Conservation (phyloP, 2,329 filamentous ascomycete species). For the Kalmusia sp. region DNA sequence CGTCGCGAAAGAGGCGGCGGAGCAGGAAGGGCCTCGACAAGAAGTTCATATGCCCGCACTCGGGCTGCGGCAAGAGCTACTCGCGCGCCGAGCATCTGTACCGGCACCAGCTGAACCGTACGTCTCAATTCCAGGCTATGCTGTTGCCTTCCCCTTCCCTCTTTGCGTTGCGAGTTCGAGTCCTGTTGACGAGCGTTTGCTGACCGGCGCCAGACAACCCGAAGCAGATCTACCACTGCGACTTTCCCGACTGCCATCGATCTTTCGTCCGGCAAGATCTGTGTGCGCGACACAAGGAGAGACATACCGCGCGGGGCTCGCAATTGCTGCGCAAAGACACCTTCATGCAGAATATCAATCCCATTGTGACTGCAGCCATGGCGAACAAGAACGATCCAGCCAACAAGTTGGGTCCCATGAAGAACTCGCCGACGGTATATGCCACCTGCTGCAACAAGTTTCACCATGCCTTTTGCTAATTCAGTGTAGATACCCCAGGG, state of each 20-base stretch:
- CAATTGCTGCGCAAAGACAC: conserved; percentile 78
- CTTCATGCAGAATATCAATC: conserved; percentile 61
- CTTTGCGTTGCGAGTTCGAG: background rate
- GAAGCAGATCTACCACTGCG: conserved; percentile 93
- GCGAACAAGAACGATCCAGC: conserved; percentile 36
- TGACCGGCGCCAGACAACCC: conserved; percentile 72
- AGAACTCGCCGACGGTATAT: conserved; percentile 32
- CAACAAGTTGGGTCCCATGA: conserved; percentile 28
- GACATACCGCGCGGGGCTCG: conserved; percentile 69
- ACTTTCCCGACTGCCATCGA: conserved; percentile 87
- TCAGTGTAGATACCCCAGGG: conserved; percentile 20
- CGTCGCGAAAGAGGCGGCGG: conserved; percentile 65
- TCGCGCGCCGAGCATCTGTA: conserved; percentile 96
- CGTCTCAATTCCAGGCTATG: conserved; percentile 39
- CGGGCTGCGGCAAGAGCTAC: conserved; percentile 94
- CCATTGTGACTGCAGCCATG: conserved; percentile 50
- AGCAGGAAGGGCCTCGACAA: conserved; percentile 83
- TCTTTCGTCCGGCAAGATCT: conserved; percentile 94
- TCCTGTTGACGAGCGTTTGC: background rate
- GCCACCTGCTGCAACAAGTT: conserved; percentile 4
- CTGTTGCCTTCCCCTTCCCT: background rate
- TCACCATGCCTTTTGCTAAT: conserved; percentile 14
- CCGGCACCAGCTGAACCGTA: conserved; percentile 93
- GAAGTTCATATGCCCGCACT: conserved; percentile 74
- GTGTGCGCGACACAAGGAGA: conserved; percentile 70